Conservation (phyloP, 352 stramenopile genomes). For the Pythium scleroteichum region DNA sequence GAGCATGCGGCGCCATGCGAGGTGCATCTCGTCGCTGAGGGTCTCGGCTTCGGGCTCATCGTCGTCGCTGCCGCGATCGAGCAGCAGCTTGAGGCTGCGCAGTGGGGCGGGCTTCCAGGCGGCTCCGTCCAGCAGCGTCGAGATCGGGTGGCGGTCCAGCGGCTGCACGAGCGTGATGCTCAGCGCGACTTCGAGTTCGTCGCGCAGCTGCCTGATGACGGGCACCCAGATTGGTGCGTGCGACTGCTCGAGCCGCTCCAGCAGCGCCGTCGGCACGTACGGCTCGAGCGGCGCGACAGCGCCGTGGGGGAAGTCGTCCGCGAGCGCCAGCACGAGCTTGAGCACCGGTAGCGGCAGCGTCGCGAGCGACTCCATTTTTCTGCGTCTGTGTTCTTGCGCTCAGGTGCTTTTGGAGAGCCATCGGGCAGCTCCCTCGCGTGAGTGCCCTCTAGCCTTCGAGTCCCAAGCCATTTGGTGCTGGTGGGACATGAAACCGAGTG, state of each 20-base stretch:
- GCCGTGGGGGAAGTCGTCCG: constrained; percentile 5
- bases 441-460: too few species aligned
- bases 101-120: constrained; percentile 13
- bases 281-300: constrained; percentile 11
- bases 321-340: constrained; percentile 21
- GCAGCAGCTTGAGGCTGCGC: constrained; percentile 12
- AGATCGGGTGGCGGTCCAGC: constrained; percentile 8
- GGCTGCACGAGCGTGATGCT: constrained; percentile 13
- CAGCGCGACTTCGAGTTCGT: constrained; percentile 9
- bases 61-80: not conserved
- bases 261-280: constrained; percentile 6
- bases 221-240: not conserved
- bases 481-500: too few species aligned
- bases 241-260: constrained; percentile 5
- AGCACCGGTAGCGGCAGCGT: constrained; percentile 10
- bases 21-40: constrained; percentile 5
- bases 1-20: constrained; percentile 11
- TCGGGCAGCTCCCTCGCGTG: too few species aligned
- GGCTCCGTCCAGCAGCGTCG: constrained; percentile 9
- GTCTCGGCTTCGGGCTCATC: constrained; percentile 12
- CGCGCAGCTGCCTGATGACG: constrained; percentile 17
- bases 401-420: too few species aligned
- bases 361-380: constrained; percentile 7
- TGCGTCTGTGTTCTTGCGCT: too few species aligned
- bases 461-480: too few species aligned